Evolutionary conservation across 306 rosid genomes (phyloP), one percentile per base, ranked within the genome.

Genomic region (Oemleria cerasiformis): DNA sequence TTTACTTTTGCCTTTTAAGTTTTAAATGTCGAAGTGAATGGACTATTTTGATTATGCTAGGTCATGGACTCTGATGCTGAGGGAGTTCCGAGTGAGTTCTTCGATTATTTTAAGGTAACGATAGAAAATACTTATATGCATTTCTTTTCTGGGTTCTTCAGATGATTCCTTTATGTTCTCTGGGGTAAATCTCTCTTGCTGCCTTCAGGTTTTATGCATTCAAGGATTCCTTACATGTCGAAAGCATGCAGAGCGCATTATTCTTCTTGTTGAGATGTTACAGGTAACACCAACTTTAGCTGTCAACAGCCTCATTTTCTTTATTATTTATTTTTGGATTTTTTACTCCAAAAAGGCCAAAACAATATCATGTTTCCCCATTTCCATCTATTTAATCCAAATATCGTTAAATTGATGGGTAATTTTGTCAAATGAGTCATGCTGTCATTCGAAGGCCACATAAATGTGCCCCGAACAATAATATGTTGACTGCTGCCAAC

Each of bases 221-320:
- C 99, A 95, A 89, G 99, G 99, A 65, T 95, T 95, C 89, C 99
- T 95, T 80, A 95, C 99, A 68, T 95, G 99, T 79, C 99, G 97
- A 76, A 95, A 95, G 84, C 99, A 95, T 82, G 99, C 99, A 15
- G 99, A 95, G 68, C 96, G 99, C 60, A 81, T 95, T 76, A 91
- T 95, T 85, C 97, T 95, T 81, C 99, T 95, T 56, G 97, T 95
- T 70, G 99, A 95, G 84, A 95, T 95, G 99, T 88, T 95, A 86
- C 96, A 95, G 99, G 99, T 95, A 89, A 75, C 47, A 20, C 54
- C 72, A 81, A 60, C 50, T 61, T 69, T 42, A 43, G 65, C 78
- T 80, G 57, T 61, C 62, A 57, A 40, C 21, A 61, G 5, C 20
- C 34, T 53, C 25, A 7, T 45, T 8, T 51, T 17, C 38, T 40